Base-by-base conservation (phyloP, 2,329 filamentous ascomycete genomes). In the Penicillium occitanis region DNA sequence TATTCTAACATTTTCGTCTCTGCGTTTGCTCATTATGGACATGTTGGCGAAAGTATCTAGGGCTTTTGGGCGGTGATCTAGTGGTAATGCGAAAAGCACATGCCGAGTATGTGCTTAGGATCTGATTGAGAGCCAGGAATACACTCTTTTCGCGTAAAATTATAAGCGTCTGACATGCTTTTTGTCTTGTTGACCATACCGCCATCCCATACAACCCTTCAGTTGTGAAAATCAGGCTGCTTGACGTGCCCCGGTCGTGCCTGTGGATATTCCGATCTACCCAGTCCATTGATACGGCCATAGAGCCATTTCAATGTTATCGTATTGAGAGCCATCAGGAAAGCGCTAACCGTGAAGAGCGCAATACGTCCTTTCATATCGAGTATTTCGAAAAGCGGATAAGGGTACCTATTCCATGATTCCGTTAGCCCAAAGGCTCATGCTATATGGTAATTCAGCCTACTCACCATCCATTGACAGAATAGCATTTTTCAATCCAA, bases 321-420 rank as follows among this genome's bases (percentile, higher is more conserved):
- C 0, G 91, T 93, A 69, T 88, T 92, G 2, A 82, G 75, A 1
- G 90, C 89, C 87, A 96, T 93, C 17, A 91, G 77, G 0, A 85
- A 73, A 0, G 91, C 92, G 50, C 91, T 90, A 19, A 86, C 79
- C 0, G 83, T 83, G 71, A 96, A 96, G 10, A 96, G 81, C 0
- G 86, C 78, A 8, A 88, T 80, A 22, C 93, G 86, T 73, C 92
- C 88, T 59, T 80, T 74, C 0, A 87, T 90, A 60, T 82, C 84
- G 50, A 96, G 80, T 53, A 91, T 75, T 8, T 83, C 88, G 69
- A 97, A 94, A 30, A 97, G 84, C 1, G 93, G 93, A 76, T 97
- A 97, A 0, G 93, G 92, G 71, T 96, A 96, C 82, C 88, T 90
- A 19, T 46, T 65, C 1, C 33, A 25, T 37, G 14, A 37, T 6